Evolutionary conservation across 116 monocot genomes (phyloP), one percentile per base, ranked within the genome.

Genomic region (Iris pallida): DNA sequence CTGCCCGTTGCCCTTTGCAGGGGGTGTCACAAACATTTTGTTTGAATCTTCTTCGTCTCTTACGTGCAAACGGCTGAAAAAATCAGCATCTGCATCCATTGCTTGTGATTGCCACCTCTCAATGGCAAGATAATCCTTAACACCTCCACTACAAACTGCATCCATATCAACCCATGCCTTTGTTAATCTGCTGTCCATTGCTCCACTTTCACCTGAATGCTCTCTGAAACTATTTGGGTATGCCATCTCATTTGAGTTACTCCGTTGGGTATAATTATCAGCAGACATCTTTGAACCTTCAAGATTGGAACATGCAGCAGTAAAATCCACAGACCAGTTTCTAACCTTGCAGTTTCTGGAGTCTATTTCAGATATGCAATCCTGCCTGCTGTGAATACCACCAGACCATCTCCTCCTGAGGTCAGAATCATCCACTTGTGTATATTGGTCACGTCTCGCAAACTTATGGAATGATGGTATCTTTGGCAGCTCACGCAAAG

Each of bases 41-140:
- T 65, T 80, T 40, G 80, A 86, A 71, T 88, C 83, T 68, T 82
- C 88, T 52, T 84, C 80, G 71, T 88, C 88, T 58, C 73, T 74
- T 43, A 86, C 18, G 52, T 81, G 65, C 64, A 88, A 55, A 11
- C 73, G 69, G 44, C 42, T 67, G 44, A 71, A 98, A 73, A 90
- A 90, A 49, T 98, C 85, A 53, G 66, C 71, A 76, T 90, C 86
- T 48, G 93, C 98, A 81, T 88, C 90, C 81, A 93, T 88, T 65
- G 99, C 90, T 68, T 99, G 89, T 40, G 82, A 84, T 66, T 93
- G 99, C 99, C 99, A 99, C 67, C 99, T 90, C 68, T 99, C 99
- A 79, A 99, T 92, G 14, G 93, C 88, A 75, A 77, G 73, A 73
- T 76, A 86, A 74, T 93, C 93, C 70, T 99, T 99, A 45, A 93